phyloP scores from a whole-genome alignment of 139 green algal species.

The Picochlorum costavermella region DNA sequence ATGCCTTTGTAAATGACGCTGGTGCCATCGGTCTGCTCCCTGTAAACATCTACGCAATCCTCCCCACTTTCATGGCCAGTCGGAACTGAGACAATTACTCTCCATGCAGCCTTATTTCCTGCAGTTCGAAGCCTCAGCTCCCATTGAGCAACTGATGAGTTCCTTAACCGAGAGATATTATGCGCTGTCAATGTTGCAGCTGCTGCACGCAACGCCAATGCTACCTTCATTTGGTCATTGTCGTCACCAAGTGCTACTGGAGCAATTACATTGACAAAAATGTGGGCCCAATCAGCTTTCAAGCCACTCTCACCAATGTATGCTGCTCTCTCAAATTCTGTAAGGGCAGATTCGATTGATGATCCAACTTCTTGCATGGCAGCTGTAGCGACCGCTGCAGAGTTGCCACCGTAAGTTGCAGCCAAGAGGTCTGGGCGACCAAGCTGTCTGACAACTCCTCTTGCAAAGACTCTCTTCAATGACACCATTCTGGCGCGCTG shows the following conservation, averaged over 20 bases:
- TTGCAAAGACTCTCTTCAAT: slow-evolving; percentile 73
- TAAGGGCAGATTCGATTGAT: slow-evolving; percentile 45
- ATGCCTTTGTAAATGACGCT: neutral
- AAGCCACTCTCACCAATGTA: neutral
- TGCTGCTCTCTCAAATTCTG: slow-evolving; percentile 51
- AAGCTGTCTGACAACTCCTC: slow-evolving; percentile 64
- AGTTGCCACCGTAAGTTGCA: slow-evolving; percentile 58
- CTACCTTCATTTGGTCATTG: slow-evolving; percentile 43
- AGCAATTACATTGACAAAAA: slow-evolving; percentile 64
- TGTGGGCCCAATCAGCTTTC: slow-evolving; percentile 74
- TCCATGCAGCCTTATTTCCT: slow-evolving; percentile 54
- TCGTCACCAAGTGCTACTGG: slow-evolving; percentile 33
- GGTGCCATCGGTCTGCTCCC: slow-evolving; percentile 37
- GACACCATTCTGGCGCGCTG: slow-evolving; percentile 32
- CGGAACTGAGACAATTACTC: slow-evolving; percentile 71
- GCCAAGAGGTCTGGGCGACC: slow-evolving; percentile 47
- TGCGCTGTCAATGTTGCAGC: slow-evolving; percentile 20
- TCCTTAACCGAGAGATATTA: slow-evolving; percentile 24
- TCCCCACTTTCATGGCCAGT: slow-evolving; percentile 82
- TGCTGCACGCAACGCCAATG: slow-evolving; percentile 47
- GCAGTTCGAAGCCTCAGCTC: slow-evolving; percentile 64
- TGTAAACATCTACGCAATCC: slow-evolving; percentile 84
- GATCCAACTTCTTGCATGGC: slow-evolving; percentile 70
- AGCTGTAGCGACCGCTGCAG: slow-evolving; percentile 44
- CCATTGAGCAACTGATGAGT: slow-evolving; percentile 66